Base-by-base conservation (phyloP, 169 alveolate genomes). In the Plasmodium vinckei region DNA sequence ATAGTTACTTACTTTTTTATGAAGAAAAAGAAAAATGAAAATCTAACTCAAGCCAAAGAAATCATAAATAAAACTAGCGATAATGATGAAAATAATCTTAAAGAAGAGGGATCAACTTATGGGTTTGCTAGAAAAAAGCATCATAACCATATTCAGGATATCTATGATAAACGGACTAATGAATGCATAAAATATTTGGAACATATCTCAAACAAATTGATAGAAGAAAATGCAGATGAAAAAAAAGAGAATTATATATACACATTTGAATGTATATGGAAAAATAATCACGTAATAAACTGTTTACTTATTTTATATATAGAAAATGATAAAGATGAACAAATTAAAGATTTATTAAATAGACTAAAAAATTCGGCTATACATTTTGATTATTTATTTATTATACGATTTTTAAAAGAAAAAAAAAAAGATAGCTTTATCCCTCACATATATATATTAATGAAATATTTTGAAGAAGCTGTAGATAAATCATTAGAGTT, bases 391-490 rank as follows among this genome's bases (percentile, higher is more conserved):
- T 69, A 86, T 59, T 42, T 86, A 10, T 86, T 86, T 86, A 86
- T 86, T 23, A 70, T 86, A 19, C 46, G 91, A 27, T 86, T 86
- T 17, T 86, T 86, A 72, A 86, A 86, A 44, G 91, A 86, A 86
- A 86, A 27, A 86, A 54, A 69, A 57, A 86, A 86, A 86, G 91
- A 86, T 59, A 86, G 44, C 10, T 86, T 86, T 53, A 86, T 86
- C 23, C 91, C 91, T 5, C 68, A 86, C 71, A 69, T 86, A 44
- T 86, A 86, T 70, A 86, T 86, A 13, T 47, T 86, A 44, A 86
- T 86, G 91, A 86, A 86, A 59, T 71, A 86, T 86, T 86, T 39
- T 49, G 91, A 86, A 70, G 91, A 86, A 86, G 91, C 91, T 12
- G 87, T 86, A 15, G 91, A 86, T 69, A 86, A 86, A 27, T 9